Evolutionary conservation across 805 yeast species (phyloP).

Genomic region (Candida xiaguanensis): DNA sequence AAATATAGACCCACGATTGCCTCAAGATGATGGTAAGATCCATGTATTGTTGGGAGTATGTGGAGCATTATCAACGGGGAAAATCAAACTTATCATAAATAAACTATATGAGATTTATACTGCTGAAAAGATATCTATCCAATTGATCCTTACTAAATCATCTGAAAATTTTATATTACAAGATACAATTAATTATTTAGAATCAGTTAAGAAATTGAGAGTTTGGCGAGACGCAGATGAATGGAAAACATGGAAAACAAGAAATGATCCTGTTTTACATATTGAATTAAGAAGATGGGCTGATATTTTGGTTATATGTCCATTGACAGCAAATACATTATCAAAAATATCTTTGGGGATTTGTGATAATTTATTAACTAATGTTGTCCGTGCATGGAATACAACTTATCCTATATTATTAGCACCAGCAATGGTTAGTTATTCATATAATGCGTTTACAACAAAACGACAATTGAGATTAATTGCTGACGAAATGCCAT

Average conservation of each 20-base stretch:
- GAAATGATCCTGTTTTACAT: slow-evolving; percentile 90
- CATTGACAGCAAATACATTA: slow-evolving; percentile 87
- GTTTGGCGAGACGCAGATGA: slow-evolving; percentile 59
- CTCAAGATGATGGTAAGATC: slow-evolving; percentile 51
- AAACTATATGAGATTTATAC: slow-evolving; percentile 51
- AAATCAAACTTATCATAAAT: slow-evolving; percentile 49
- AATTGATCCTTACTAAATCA: slow-evolving; percentile 51
- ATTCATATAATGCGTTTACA: slow-evolving; percentile 84
- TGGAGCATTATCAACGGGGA: slow-evolving; percentile 51
- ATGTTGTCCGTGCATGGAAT: slow-evolving; percentile 94
- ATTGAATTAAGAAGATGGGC: slow-evolving; percentile 97
- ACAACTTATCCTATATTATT: slow-evolving; percentile 81
- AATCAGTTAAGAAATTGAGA: slow-evolving; percentile 40
- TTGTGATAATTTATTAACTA: slow-evolving; percentile 88
- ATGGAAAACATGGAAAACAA: slow-evolving; percentile 70
- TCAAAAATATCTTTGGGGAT: slow-evolving; percentile 87
- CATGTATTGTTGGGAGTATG: slow-evolving; percentile 57
- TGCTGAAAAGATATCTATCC: slow-evolving; percentile 48
- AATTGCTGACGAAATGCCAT: slow-evolving; percentile 86
- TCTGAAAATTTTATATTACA: slow-evolving; percentile 50
- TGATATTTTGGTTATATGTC: slow-evolving; percentile 88
- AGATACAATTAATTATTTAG: slow-evolving; percentile 39
- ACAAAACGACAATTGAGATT: slow-evolving; percentile 79
- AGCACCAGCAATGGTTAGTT: slow-evolving; percentile 96
- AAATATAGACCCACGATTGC: slow-evolving; percentile 51